Evolutionary conservation across 1,284 basidiomycete species (phyloP), one percentile per base, ranked within the genome.

Genomic region (Cutaneotrichosporon mucoides): DNA sequence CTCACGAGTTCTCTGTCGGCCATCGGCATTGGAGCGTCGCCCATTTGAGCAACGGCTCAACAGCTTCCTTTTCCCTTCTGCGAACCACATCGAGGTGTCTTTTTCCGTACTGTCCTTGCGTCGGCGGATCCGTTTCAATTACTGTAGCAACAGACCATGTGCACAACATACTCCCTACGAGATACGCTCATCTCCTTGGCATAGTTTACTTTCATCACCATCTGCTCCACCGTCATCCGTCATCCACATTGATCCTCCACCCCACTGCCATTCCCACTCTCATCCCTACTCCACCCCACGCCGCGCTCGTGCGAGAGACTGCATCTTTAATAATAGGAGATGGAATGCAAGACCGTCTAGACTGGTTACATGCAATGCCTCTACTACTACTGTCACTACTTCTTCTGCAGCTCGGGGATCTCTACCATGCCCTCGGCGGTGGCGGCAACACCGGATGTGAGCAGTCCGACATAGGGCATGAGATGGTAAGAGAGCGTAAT

Each of bases 381-480:
- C n/a, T n/a, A n/a, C n/a, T n/a, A n/a, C n/a, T n/a, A n/a, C n/a
- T n/a, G n/a, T n/a, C n/a, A n/a, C 50, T 16, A 34, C 36, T 54
- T 55, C 6, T 42, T 13, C n/a, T n/a, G n/a, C 36, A 41, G 16
- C 12, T 15, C 16, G 12, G 62, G 59, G 15, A 63, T 60, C 10
- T 56, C 55, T 10, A 77, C 60, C 7, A 68, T 62, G 10, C 69
- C 73, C 34, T 61, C 55, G 1, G 76, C 73, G 9, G 71, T 73
- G 10, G 76, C 76, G 1, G 75, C 76, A 8, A 79, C 64, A 9
- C 79, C 79, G 1, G 69, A 69, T 1, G 71, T 71, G 13, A 80
- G 60, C 44, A 76, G 57, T 4, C 79, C 79, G 35, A 80, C 79
- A 58, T 80, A 79, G 0, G 79, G 79, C 79, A 79, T 79, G 50